Evolutionary conservation across 352 stramenopile species (phyloP), one percentile per base, ranked within the genome.

Genomic region (Globisporangium megalacanthum): DNA sequence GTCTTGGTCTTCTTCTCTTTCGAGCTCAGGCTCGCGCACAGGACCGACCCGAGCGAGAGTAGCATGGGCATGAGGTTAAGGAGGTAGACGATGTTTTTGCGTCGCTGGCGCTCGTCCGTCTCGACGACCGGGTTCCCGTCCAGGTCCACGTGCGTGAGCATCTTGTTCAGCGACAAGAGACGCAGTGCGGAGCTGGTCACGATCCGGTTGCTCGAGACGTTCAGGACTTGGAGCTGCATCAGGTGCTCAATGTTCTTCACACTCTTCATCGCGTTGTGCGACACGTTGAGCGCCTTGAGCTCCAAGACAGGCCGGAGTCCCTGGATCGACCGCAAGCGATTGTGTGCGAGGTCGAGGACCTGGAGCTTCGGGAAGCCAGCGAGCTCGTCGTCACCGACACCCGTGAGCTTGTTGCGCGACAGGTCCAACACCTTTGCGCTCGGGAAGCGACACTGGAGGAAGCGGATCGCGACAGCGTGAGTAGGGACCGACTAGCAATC

Each of bases 211-310:
- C 58, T 52, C 1, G 70, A 60, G 17, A 92, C 45, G 0, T 79
- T 58, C 11, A 94, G 60, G 13, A 91, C 72, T 45, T 89, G 69
- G 6, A 94, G 56, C 10, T 78, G 60, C 22, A 68, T 53, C 13
- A 92, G 65, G 33, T 89, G 83, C 50, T 92, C 83, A 22, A 92
- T 66, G 58, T 94, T 94, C 50, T 79, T 91, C 55, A 88, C 75
- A 0, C 41, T 69, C 22, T 75, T 74, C 36, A 93, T 74, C 4
- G 51, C 22, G 44, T 93, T 93, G 56, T 79, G 52, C 20, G 67
- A 71, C 14, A 87, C 56, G 51, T 77, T 81, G 36, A 93, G 66
- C 3, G 83, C 83, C 19, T 74, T 76, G 0, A 93, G 57, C 36
- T 88, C 72, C 35, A 83, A 81, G 1, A 73, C 62, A 31, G 84